phyloP scores from a whole-genome alignment of 768 basidiomycete species.

The Coprinopsis marcescibilis region DNA sequence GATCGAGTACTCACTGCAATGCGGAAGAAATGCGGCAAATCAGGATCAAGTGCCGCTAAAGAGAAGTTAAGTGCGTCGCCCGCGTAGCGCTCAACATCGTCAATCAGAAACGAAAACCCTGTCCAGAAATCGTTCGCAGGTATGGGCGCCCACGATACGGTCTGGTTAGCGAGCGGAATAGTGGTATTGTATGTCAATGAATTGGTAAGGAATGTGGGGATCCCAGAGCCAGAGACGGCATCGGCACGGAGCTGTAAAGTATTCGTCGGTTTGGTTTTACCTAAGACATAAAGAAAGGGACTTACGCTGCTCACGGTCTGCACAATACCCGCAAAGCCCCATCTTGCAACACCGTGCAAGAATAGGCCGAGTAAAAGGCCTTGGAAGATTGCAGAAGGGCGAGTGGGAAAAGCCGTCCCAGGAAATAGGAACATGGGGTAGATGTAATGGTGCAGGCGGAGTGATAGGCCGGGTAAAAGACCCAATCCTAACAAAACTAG shows the following conservation, averaged over 20 bases:
- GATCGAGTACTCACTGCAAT: slow-evolving; percentile 57
- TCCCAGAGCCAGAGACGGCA: slow-evolving; percentile 58
- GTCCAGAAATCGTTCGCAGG: slow-evolving; percentile 49
- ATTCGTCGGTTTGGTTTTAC: slow-evolving; percentile 2
- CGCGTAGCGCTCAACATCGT: slow-evolving; percentile 79
- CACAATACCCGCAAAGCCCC: slow-evolving; percentile 74
- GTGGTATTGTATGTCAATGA: slow-evolving; percentile 59
- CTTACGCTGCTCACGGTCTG: slow-evolving; percentile 68
- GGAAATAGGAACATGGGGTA: slow-evolving; percentile 70
- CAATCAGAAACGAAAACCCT: slow-evolving; percentile 74
- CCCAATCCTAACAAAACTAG: slow-evolving; percentile 61
- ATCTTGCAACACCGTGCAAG: slow-evolving; percentile 72
- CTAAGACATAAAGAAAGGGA: slow-evolving; percentile 7
- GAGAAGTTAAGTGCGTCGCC: slow-evolving; percentile 68
- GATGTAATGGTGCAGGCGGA: slow-evolving; percentile 82
- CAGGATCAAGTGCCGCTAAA: slow-evolving; percentile 52
- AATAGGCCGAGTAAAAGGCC: slow-evolving; percentile 81
- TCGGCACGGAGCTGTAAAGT: slow-evolving; percentile 59
- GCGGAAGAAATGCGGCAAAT: slow-evolving; percentile 72
- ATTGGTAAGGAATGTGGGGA: slow-evolving; percentile 72
- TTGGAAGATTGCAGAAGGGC: slow-evolving; percentile 74
- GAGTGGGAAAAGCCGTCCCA: slow-evolving; percentile 75
- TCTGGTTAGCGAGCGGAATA: slow-evolving; percentile 48
- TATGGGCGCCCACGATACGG: slow-evolving; percentile 50
- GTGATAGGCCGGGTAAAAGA: slow-evolving; percentile 58